Evolutionary conservation across 148 eudicot species (phyloP), one percentile per base, ranked within the genome.

Genomic region (Talinum fruticosum): DNA sequence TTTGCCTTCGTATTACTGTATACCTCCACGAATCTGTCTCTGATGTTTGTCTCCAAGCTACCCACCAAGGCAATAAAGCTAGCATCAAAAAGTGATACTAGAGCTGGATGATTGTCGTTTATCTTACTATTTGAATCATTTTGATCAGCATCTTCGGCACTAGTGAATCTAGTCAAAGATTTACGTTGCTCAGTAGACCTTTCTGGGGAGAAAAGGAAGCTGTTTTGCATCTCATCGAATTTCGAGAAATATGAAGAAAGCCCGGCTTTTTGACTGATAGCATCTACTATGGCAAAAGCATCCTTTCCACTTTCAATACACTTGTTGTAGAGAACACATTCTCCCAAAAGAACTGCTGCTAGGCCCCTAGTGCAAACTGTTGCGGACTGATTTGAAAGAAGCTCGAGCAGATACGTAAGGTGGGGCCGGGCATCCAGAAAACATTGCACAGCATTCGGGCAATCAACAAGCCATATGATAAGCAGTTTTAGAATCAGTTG

Each of bases 371-470:
- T 83, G 82, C 86, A 86, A 3, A 79, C 82, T 19, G 90, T 88
- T 30, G 87, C 80, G 21, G 84, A 86, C 79, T 88, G 81, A 82
- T 89, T 90, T 47, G 89, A 84, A 24, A 96, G 83, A 75, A 93
- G 78, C 82, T 96, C 99, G 47, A 90, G 79, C 64, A 96, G 80
- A 87, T 89, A 96, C 59, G 97, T 88, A 47, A 96, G 87, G 80
- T 96, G 97, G 72, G 97, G 97, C 10, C 88, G 93, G 66, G 97
- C 88, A 81, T 91, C 97, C 35, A 96, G 92, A 83, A 96, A 93
- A 72, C 92, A 90, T 35, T 89, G 87, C 49, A 93, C 97, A 16
- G 97, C 97, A 79, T 59, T 77, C n/a, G 99, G 97, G 84, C 88
- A 93, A 77, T 90, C 88, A 74, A 75, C 87, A 24, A 96, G 93